A percentile compares a stretch with the other conserved stretches of the same genome.
Evolutionary conservation across 371 early-diverging fungal genomes (phyloP).

Genomic region (Rhizopus microsporus): DNA sequence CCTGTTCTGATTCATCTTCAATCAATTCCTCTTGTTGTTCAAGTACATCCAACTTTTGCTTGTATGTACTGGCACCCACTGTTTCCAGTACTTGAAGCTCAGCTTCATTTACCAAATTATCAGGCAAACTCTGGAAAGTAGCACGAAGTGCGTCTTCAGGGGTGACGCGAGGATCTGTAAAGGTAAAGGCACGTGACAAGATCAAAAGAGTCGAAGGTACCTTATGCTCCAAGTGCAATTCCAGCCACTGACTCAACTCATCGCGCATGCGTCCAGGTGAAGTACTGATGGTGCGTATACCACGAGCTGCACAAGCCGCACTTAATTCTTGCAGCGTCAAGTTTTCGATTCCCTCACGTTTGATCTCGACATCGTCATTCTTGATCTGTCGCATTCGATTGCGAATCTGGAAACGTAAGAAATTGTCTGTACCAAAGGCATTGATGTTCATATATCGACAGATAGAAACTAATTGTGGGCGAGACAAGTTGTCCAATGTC

Average conservation of each 20-base stretch:
- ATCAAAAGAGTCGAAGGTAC: slow-evolving; percentile 87
- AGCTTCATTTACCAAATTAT: slow-evolving; percentile 85
- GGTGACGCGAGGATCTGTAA: slow-evolving; percentile 59
- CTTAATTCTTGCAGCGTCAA: slow-evolving; percentile 82
- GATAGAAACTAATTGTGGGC: slow-evolving; percentile 91
- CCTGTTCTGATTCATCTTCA: slow-evolving; percentile 80
- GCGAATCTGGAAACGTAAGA: slow-evolving; percentile 84
- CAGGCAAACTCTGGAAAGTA: slow-evolving; percentile 85
- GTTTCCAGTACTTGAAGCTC: slow-evolving; percentile 81
- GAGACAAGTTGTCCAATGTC: slow-evolving; percentile 86
- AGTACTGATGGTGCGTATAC: slow-evolving; percentile 82
- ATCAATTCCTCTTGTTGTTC: slow-evolving; percentile 94
- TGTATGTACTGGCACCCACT: slow-evolving; percentile 82
- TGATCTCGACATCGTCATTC: slow-evolving; percentile 76
- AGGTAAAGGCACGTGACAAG: slow-evolving; percentile 84
- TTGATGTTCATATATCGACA: slow-evolving; percentile 91
- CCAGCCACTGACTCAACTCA: slow-evolving; percentile 90
- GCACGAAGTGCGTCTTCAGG: slow-evolving; percentile 84
- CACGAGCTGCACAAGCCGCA: slow-evolving; percentile 85
- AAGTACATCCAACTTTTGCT: slow-evolving; percentile 88
- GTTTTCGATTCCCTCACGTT: slow-evolving; percentile 79
- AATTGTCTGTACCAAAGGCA: slow-evolving; percentile 93
- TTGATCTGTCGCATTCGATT: slow-evolving; percentile 79
- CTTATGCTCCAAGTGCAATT: slow-evolving; percentile 84
- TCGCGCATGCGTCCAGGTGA: slow-evolving; percentile 83